A percentile compares a stretch with the other conserved stretches of the same genome.
Conservation (phyloP, 2,329 filamentous ascomycete species). For the Claviceps spartinae region DNA sequence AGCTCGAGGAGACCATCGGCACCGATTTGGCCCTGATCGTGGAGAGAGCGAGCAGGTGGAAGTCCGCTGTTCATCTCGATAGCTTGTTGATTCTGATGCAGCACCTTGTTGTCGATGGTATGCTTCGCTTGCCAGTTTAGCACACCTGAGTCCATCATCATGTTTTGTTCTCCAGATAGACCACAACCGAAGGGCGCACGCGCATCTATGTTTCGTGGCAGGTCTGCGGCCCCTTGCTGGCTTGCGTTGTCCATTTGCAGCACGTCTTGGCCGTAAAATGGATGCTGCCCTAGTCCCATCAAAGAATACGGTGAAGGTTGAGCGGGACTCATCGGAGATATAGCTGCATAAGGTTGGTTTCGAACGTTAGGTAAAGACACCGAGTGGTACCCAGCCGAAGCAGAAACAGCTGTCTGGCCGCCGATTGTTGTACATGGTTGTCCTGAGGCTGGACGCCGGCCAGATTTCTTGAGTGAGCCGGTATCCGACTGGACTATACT, state of each 20-base stretch:
- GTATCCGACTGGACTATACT: constrained; percentile 4
- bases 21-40: constrained; percentile 10
- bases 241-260: constrained; percentile 35
- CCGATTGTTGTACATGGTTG: constrained; percentile 20
- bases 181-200: constrained; percentile 54
- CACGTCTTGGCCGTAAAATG: constrained; percentile 38
- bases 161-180: neutral
- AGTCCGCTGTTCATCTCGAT: constrained; percentile 14
- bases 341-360: constrained; percentile 27
- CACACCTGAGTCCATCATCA: constrained; percentile 28
- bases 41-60: constrained; percentile 16
- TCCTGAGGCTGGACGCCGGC: constrained; percentile 10
- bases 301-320: constrained; percentile 25
- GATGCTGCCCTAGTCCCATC: constrained; percentile 19
- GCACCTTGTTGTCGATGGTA: neutral
- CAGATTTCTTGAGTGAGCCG: constrained; percentile 6
- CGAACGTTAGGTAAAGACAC: constrained; percentile 29
- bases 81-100: constrained; percentile 14
- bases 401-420: constrained; percentile 25
- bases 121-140: constrained; percentile 2
- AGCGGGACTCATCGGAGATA: constrained; percentile 41
- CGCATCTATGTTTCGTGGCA: constrained; percentile 58
- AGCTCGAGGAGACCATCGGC: constrained; percentile 12
- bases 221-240: constrained; percentile 30
- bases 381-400: constrained; percentile 24